These are phyloP conservation scores for Diaporthe sp. DNA, from an alignment of 2,329 filamentous ascomycete genomes.

Conservation along the genomic window DNA sequence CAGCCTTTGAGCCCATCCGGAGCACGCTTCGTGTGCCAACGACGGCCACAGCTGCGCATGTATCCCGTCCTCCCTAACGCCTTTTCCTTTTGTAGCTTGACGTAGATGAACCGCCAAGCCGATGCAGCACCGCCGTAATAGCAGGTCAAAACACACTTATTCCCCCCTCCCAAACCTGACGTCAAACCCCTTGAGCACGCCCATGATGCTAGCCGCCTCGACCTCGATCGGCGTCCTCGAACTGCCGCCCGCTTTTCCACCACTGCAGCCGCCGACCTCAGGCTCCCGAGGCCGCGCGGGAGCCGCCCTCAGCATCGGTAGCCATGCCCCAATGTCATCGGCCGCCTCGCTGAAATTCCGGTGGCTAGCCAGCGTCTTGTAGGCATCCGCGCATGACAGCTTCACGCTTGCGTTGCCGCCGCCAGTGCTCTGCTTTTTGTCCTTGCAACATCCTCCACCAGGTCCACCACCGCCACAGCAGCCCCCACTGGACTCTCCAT, in stretches of 20 bases:
- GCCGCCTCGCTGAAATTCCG: constrained; percentile 81
- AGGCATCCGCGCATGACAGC: constrained; percentile 82
- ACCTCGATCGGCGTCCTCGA: constrained; percentile 76
- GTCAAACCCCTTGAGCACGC: constrained; percentile 86
- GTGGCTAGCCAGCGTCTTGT: constrained; percentile 83
- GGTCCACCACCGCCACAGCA: constrained; percentile 74
- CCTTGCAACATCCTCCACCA: constrained; percentile 77
- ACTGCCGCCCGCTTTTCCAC: constrained; percentile 48
- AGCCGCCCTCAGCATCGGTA: constrained; percentile 78
- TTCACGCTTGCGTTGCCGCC: constrained; percentile 42
- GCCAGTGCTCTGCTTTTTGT: constrained; percentile 43
- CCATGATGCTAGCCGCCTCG: constrained; percentile 88
- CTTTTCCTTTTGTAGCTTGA: constrained; percentile 4
- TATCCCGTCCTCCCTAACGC: background rate
- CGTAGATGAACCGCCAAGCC: background rate
- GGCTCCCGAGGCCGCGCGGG: constrained; percentile 54
- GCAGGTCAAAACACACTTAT: constrained; percentile 31
- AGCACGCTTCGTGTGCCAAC: background rate
- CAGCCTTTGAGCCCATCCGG: background rate
- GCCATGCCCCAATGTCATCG: constrained; percentile 81
- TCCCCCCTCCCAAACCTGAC: constrained; percentile 73
- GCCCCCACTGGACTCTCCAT: constrained; percentile 55
- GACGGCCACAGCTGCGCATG: no score
- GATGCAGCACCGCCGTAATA: background rate
- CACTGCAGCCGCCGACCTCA: constrained; percentile 43